These are phyloP conservation scores for Ceratopteris richardii DNA, from an alignment of 75 land plant genomes.

Conservation along the genomic window DNA sequence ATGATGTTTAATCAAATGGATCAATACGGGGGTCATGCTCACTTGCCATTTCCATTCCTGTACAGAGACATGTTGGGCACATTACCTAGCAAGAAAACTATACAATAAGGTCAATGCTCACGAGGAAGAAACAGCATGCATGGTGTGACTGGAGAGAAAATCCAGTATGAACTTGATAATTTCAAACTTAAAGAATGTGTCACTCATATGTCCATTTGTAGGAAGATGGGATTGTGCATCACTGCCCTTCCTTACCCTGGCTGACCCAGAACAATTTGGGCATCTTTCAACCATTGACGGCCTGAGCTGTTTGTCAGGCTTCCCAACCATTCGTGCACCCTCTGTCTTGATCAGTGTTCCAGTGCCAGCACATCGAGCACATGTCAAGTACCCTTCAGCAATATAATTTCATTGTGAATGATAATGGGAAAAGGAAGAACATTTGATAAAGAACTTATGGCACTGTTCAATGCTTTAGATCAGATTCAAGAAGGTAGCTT, in stretches of 20 bases:
- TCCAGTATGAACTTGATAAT: too few relatives aligned
- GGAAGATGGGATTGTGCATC: too few relatives aligned
- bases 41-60: constrained; percentile 97
- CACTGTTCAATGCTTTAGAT: too few relatives aligned
- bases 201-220: too few relatives aligned
- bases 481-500: too few relatives aligned
- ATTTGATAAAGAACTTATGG: too few relatives aligned
- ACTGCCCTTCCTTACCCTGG: constrained; percentile 46
- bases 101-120: not conserved
- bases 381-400: constrained; percentile 79
- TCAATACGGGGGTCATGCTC: constrained; percentile 97
- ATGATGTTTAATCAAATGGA: constrained; percentile 81
- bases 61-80: constrained; percentile 99
- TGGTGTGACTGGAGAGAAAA: too few relatives aligned
- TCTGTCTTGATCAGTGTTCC: constrained; percentile 65
- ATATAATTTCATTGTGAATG: not conserved
- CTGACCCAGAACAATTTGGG: constrained; percentile 85
- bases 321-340: constrained; percentile 42
- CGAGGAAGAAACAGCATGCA: too few relatives aligned
- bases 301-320: constrained; percentile 38
- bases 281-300: constrained; percentile 68
- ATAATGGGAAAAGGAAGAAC: too few relatives aligned
- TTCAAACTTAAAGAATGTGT: too few relatives aligned
- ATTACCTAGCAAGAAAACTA: constrained; percentile 55
- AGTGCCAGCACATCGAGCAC: constrained; percentile 89